Conservation (phyloP, 2,329 filamentous ascomycete genomes). For the Cytospora chrysosperma region DNA sequence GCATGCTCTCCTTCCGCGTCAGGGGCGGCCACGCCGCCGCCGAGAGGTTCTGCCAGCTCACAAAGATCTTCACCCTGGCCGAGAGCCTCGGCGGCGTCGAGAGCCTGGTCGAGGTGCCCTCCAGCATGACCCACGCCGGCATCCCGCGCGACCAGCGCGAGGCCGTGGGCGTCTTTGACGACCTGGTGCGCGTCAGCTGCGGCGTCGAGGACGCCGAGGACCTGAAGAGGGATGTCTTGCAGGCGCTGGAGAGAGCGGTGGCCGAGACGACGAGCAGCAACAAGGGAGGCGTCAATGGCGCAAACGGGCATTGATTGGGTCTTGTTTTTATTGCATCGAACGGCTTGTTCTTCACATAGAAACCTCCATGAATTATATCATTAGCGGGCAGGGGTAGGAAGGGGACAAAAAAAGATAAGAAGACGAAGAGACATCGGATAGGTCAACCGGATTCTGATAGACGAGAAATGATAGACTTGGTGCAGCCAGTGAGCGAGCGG, state of each 20-base stretch:
- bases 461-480: background rate
- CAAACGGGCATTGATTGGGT: background rate
- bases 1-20: constrained; percentile 97
- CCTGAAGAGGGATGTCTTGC: constrained; percentile 75
- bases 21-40: constrained; percentile 82
- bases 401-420: background rate
- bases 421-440: background rate
- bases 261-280: constrained; percentile 29
- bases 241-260: constrained; percentile 75
- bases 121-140: constrained; percentile 94
- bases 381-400: background rate
- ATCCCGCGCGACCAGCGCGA: constrained; percentile 90
- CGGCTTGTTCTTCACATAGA: background rate
- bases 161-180: constrained; percentile 90
- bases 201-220: constrained; percentile 91
- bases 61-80: constrained; percentile 87
- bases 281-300: constrained; percentile 7
- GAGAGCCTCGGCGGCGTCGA: constrained; percentile 89
- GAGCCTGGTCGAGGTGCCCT: constrained; percentile 86
- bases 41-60: constrained; percentile 87
- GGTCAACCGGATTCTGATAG: background rate
- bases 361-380: background rate
- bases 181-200: constrained; percentile 89
- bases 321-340: background rate
- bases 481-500: background rate